These are phyloP conservation scores for Dorcoceras hygrometricum DNA, from an alignment of 257 asterid genomes.

Conservation along the genomic window DNA sequence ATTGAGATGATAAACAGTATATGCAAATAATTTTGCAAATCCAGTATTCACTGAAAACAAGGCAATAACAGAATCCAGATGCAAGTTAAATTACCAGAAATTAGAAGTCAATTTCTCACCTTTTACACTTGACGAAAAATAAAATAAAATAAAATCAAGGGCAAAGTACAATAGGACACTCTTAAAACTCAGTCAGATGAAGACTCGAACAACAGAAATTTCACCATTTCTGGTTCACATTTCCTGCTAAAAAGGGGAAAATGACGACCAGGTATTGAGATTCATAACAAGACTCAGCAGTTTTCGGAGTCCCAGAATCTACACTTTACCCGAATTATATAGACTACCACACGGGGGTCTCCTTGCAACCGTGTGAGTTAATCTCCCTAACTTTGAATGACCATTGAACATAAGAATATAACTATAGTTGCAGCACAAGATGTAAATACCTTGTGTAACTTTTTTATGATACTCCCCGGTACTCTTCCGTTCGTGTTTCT, in stretches of 20 bases:
- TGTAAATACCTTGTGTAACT: slow-evolving; percentile 26
- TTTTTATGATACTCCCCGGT: slow-evolving; percentile 19
- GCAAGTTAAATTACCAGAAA: slow-evolving; percentile 14
- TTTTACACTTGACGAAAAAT: slow-evolving; percentile 25
- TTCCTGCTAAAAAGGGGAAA: slow-evolving; percentile 55
- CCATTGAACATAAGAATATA: slow-evolving; percentile 26
- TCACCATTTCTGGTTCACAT: slow-evolving; percentile 32
- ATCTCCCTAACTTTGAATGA: slow-evolving; percentile 33
- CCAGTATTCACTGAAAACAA: neutral
- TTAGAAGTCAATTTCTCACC: slow-evolving; percentile 24
- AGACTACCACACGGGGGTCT: slow-evolving; percentile 24
- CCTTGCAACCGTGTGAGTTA: slow-evolving; percentile 37
- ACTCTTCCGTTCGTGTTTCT: slow-evolving; percentile 24
- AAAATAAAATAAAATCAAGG: slow-evolving; percentile 17
- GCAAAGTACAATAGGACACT: slow-evolving; percentile 25
- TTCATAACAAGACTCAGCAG: slow-evolving; percentile 27
- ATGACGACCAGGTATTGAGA: slow-evolving; percentile 34
- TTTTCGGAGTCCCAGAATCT: slow-evolving; percentile 37
- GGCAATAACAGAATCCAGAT: neutral
- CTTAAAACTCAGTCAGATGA: slow-evolving; percentile 27
- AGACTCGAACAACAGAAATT: slow-evolving; percentile 19
- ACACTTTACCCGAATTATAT: slow-evolving; percentile 29
- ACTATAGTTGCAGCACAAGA: slow-evolving; percentile 1
- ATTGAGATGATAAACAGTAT: too few relatives aligned
- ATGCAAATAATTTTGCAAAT: too few relatives aligned